These are phyloP conservation scores for Barbarea vulgaris DNA, from an alignment of 345 rosid genomes.

Conservation along the genomic window DNA sequence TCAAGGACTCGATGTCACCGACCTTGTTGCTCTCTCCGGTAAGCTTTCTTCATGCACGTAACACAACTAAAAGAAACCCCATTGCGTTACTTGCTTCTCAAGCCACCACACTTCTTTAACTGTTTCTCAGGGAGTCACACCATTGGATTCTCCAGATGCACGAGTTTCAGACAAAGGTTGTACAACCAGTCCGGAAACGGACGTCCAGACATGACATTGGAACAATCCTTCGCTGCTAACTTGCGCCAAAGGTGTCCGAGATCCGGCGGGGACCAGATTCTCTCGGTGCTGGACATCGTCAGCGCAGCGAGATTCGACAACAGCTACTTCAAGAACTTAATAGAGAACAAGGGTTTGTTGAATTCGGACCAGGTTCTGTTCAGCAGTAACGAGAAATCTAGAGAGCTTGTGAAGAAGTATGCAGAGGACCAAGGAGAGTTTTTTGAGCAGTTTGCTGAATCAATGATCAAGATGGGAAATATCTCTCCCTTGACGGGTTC, in stretches of 20 bases:
- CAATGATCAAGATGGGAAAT: slow-evolving; percentile 91
- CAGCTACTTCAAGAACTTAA: slow-evolving; percentile 77
- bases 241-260: slow-evolving; percentile 56
- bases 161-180: slow-evolving; percentile 88
- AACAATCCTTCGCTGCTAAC: slow-evolving; percentile 58
- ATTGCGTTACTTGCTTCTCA: slow-evolving; percentile 15
- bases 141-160: slow-evolving; percentile 83
- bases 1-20: slow-evolving; percentile 68
- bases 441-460: slow-evolving; percentile 75
- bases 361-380: slow-evolving; percentile 79
- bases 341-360: slow-evolving; percentile 72
- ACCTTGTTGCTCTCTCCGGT: slow-evolving; percentile 92
- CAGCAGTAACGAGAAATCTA: slow-evolving; percentile 56
- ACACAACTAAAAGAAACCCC: background rate
- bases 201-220: slow-evolving; percentile 71
- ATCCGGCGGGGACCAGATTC: slow-evolving; percentile 70
- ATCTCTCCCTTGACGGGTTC: slow-evolving; percentile 82
- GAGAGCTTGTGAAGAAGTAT: slow-evolving; percentile 71
- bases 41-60: slow-evolving; percentile 8
- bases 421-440: slow-evolving; percentile 65
- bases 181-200: slow-evolving; percentile 85
- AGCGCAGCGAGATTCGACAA: slow-evolving; percentile 72
- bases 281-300: slow-evolving; percentile 62
- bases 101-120: background rate
- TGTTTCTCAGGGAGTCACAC: slow-evolving; percentile 82